Conservation (phyloP, 2,329 filamentous ascomycete species). For the Fusarium sp. region DNA sequence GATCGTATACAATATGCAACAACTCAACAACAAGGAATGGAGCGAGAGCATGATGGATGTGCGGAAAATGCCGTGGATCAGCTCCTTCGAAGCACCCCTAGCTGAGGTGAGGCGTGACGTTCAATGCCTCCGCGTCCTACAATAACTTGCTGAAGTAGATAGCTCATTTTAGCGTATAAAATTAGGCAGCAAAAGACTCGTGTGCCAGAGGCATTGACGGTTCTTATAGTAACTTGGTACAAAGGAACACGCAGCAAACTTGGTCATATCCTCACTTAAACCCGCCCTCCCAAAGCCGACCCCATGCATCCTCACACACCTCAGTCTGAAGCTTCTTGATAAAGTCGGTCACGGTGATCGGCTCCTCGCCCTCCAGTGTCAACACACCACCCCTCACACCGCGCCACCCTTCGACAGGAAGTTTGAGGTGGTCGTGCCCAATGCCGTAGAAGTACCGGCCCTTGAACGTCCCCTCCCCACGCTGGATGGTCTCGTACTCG, state of each 20-base stretch:
- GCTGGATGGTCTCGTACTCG: background rate
- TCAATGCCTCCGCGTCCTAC: no score
- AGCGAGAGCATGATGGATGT: no score
- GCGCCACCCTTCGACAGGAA: constrained; percentile 11
- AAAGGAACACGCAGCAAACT: background rate
- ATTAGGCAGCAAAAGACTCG: no score
- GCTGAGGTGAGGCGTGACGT: no score
- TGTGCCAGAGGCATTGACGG: no score
- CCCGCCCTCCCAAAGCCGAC: background rate
- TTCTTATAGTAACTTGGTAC: background rate
- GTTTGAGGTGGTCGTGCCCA: background rate
- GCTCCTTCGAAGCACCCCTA: no score
- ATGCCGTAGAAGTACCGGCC: background rate
- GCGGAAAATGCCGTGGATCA: no score
- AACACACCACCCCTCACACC: constrained; percentile 1
- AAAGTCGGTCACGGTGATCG: background rate
- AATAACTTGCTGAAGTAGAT: no score
- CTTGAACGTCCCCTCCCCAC: background rate
- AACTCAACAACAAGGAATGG: no score
- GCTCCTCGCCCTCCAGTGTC: constrained; percentile 2
- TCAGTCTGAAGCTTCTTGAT: background rate
- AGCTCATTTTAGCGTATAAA: no score
- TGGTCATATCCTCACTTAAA: background rate
- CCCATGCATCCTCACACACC: constrained; percentile 5
- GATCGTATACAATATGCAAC: no score